Percentiles rank a stretch among this genome's conserved stretches.
Conservation (phyloP, 202 grass and related monocot species). For the Schoenoplectus triqueter region DNA sequence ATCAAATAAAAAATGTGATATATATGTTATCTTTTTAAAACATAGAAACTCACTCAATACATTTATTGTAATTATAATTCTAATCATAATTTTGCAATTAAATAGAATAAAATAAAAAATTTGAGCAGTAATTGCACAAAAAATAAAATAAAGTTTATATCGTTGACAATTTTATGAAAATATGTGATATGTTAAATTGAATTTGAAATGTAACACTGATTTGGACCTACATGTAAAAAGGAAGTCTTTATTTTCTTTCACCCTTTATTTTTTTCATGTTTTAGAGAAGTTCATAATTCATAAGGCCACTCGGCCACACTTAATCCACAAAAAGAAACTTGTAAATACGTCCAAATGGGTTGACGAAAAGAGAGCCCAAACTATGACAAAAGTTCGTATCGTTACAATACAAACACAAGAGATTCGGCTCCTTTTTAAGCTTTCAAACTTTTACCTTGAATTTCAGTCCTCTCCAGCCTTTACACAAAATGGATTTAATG, state of each 20-base stretch:
- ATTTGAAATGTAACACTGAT: too few species aligned
- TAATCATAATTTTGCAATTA: not conserved
- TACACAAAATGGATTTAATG: constrained; percentile 2
- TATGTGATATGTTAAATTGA: too few species aligned
- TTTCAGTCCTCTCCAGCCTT: not conserved
- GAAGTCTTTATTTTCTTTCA: too few species aligned
- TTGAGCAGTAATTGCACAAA: not conserved
- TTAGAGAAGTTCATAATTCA: too few species aligned
- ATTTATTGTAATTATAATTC: not conserved
- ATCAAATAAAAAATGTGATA: not conserved
- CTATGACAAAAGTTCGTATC: constrained; percentile 26
- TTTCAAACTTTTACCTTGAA: constrained; percentile 20
- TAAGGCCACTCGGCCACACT: too few species aligned
- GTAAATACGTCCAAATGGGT: constrained; percentile 29
- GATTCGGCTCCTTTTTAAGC: constrained; percentile 27
- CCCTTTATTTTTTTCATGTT: too few species aligned
- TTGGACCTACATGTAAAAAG: too few species aligned
- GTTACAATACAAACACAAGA: constrained; percentile 27
- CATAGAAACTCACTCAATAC: not conserved
- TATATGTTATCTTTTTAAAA: not conserved
- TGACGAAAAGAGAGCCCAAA: constrained; percentile 20
- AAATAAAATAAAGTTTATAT: too few species aligned
- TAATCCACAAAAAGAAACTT: too few species aligned
- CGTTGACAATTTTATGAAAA: too few species aligned
- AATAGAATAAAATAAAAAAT: not conserved